Evolutionary conservation across 306 rosid genomes (phyloP), one percentile per base, ranked within the genome.

Genomic region (Malus sieversii): DNA sequence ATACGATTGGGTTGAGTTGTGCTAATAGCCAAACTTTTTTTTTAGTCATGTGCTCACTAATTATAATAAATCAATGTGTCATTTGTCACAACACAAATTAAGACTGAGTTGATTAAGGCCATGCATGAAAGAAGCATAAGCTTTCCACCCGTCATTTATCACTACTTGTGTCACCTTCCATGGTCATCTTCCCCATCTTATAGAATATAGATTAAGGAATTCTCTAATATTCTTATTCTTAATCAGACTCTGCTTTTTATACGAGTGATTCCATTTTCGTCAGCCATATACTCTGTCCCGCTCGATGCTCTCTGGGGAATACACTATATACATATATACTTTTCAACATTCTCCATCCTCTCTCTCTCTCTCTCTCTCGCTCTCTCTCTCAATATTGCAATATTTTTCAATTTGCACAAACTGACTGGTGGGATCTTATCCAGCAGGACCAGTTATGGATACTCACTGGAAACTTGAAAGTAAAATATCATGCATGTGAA

Each of bases 361-460:
- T 38, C 42, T 38, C 42, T 23, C 14, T 8, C 62, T 60, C 63
- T 58, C 63, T 57, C 66, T 55, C 66, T 38, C 38, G 53, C 64
- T 72, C 55, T 72, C 55, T 73, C 18, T 27, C 1, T 25, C n/a
- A 52, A 52, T 19, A 14, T 11, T 2, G 42, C 10, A 63, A 22
- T 29, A 63, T 30, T 60, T 4, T 63, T 22, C 16, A 4, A 60
- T 35, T 25, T 58, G 25, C 55, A 18, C 44, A 8, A 18, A 15
- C 40, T 23, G 20, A 40, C 27, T 29, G 66, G 11, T 59, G 76
- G 75, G 52, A 75, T 71, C 83, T 75, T 83, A 83, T 75, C 78
- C 73, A 11, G 57, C 42, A 74, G 82, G 86, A 79, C 78, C 83
- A 83, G 78, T 75, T 78, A 15, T 48, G 75, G 75, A 79, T 71